These are phyloP conservation scores for Auriscalpium orientale DNA, from an alignment of 768 basidiomycete genomes.

Conservation along the genomic window DNA sequence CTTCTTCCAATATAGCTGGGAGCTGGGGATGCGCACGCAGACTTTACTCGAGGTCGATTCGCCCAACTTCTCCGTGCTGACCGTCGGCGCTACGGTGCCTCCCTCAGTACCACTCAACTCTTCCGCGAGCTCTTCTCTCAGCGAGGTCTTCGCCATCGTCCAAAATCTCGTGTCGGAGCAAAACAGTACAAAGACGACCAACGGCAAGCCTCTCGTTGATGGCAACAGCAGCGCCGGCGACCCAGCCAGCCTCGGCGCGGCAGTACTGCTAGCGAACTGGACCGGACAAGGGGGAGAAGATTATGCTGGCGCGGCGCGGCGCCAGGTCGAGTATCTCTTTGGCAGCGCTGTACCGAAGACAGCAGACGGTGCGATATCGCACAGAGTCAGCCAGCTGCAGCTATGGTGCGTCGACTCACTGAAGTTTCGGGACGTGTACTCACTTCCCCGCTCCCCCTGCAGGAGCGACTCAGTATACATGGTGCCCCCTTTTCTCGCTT, in stretches of 20 bases:
- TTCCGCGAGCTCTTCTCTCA: constrained; percentile 27
- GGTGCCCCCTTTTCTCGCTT: constrained; percentile 84
- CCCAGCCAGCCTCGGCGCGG: constrained; percentile 70
- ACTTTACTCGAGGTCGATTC: constrained; percentile 44
- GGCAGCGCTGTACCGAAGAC: constrained; percentile 48
- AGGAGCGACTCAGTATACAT: constrained; percentile 82
- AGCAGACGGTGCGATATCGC: constrained; percentile 74
- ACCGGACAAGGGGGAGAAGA: constrained; percentile 39
- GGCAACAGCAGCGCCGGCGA: constrained; percentile 64
- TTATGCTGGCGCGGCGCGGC: constrained; percentile 55
- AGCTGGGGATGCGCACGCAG: constrained; percentile 42
- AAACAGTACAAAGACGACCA: constrained; percentile 36
- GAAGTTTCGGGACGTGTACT: background rate
- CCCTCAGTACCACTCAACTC: constrained; percentile 18
- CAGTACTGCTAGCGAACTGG: constrained; percentile 56
- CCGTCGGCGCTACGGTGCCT: constrained; percentile 21
- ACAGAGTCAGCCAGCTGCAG: constrained; percentile 60
- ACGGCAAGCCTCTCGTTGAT: constrained; percentile 45
- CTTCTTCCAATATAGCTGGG: constrained; percentile 34
- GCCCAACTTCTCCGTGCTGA: constrained; percentile 39
- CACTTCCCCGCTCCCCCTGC: background rate
- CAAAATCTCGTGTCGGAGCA: constrained; percentile 38
- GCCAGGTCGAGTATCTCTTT: constrained; percentile 60
- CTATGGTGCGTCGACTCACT: constrained; percentile 44
- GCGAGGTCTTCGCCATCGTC: constrained; percentile 52